These are phyloP conservation scores for Fraxinus americana DNA, from an alignment of 257 asterid species.

Conservation along the genomic window DNA sequence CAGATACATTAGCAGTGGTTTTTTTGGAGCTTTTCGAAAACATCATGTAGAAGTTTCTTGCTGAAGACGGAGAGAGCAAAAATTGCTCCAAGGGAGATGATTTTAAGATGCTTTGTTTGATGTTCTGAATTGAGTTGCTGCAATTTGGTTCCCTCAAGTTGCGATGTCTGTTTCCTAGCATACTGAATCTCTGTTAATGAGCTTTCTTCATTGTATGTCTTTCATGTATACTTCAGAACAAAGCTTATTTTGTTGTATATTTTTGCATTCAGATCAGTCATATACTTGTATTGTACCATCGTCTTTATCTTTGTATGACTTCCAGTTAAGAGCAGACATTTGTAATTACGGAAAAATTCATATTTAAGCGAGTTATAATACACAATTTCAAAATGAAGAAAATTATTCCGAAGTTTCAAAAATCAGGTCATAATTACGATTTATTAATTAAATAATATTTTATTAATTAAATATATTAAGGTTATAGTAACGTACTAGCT, in stretches of 20 bases:
- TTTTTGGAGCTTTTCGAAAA: slow-evolving; percentile 11
- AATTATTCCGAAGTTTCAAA: too few species aligned
- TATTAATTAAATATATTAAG: too few species aligned
- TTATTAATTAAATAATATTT: too few species aligned
- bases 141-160: not conserved
- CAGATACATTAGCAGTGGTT: not conserved
- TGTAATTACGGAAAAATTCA: too few species aligned
- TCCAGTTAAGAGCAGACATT: not conserved
- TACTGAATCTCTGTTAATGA: not conserved
- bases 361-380: too few species aligned
- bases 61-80: slow-evolving; percentile 4
- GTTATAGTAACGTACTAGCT: too few species aligned
- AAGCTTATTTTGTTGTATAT: not conserved
- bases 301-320: not conserved
- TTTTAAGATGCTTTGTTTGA: not conserved
- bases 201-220: not conserved
- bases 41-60: slow-evolving; percentile 7
- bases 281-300: too few species aligned
- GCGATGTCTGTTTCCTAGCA: not conserved
- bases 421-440: too few species aligned
- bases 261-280: not conserved
- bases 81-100: not conserved
- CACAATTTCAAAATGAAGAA: too few species aligned
- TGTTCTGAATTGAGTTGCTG: not conserved
- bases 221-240: not conserved